phyloP scores from a whole-genome alignment of 257 asterid genomes.

The Solanum habrochaites region DNA sequence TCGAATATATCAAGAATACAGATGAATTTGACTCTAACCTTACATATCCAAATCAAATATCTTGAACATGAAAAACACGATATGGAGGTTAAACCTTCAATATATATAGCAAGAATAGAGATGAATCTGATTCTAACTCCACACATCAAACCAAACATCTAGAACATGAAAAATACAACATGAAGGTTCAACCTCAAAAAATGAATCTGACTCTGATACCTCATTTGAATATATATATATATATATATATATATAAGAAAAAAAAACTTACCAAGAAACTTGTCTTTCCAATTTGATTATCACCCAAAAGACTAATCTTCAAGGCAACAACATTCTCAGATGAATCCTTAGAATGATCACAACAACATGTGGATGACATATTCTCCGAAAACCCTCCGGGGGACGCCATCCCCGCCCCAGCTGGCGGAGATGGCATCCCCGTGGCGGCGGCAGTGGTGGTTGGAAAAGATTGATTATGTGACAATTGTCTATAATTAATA shows the following conservation, averaged over 20 bases:
- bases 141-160: neutral
- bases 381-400: neutral
- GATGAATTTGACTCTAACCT: neutral
- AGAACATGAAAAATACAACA: neutral
- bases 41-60: neutral
- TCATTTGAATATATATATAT: neutral
- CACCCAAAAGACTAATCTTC: constrained; percentile 63
- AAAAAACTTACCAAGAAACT: constrained; percentile 40
- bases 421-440: constrained; percentile 1
- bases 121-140: neutral
- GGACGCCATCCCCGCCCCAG: neutral
- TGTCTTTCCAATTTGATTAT: constrained; percentile 48
- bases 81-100: neutral
- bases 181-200: neutral
- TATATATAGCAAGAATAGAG: neutral
- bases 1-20: neutral
- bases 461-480: constrained; percentile 2
- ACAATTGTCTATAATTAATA: constrained; percentile 30
- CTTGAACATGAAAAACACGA: neutral
- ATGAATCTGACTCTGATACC: neutral
- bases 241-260: neutral
- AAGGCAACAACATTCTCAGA: constrained; percentile 46
- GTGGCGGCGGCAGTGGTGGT: neutral
- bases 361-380: constrained; percentile 1
- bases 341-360: constrained; percentile 21